These are phyloP conservation scores for Colletotrichum endophyticum DNA, from an alignment of 2,329 filamentous ascomycete genomes.

Conservation along the genomic window DNA sequence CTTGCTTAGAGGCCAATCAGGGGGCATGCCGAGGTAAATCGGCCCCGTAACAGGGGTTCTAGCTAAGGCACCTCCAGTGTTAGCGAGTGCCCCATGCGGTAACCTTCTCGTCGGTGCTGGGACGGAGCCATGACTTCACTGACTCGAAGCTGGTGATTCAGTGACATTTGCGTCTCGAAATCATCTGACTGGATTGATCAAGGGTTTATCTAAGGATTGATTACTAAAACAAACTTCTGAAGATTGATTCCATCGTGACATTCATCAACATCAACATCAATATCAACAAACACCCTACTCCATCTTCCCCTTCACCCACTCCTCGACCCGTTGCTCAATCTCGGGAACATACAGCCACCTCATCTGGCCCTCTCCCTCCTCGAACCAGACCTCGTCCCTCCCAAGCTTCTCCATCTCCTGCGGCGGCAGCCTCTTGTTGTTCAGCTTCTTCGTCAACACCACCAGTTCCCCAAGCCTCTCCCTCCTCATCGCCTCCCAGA, in stretches of 20 bases:
- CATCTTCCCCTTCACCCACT: conserved; percentile 23
- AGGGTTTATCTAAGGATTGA: neutral
- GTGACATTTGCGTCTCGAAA: neutral
- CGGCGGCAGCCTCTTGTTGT: conserved; percentile 48
- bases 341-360: conserved; percentile 47
- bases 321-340: conserved; percentile 37
- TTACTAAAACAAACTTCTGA: neutral
- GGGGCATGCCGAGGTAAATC: conserved; percentile 14
- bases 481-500: conserved; percentile 55
- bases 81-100: neutral
- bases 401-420: conserved; percentile 22
- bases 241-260: neutral
- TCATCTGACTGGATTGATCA: neutral
- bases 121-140: neutral
- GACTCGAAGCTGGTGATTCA: conserved; percentile 1
- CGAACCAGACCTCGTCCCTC: conserved; percentile 7
- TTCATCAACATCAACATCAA: neutral
- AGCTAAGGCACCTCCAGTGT: neutral
- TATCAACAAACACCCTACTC: neutral
- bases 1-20: conserved; percentile 1
- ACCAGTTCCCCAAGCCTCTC: conserved; percentile 51
- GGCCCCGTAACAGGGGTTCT: neutral
- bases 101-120: conserved; percentile 13
- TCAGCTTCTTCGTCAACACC: conserved; percentile 52
- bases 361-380: conserved; percentile 26